Percentiles rank a stretch among this genome's conserved stretches.
phyloP scores from a whole-genome alignment of 495 filamentous ascomycete species.

The Jackrogersella minutella region DNA sequence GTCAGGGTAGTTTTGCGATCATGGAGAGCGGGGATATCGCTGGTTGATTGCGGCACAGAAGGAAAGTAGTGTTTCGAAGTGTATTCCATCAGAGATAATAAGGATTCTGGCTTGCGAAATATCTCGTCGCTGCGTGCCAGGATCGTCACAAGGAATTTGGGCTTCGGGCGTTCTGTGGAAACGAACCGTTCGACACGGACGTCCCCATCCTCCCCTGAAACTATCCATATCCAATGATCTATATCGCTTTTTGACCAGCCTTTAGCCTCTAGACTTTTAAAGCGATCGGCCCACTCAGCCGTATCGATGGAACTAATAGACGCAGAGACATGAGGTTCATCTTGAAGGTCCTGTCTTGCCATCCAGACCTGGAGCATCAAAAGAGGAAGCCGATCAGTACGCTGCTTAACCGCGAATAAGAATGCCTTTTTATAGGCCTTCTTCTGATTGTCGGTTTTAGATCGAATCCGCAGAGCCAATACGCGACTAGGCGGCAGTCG shows the following conservation, averaged over 20 bases:
- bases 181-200: slow-evolving; percentile 46
- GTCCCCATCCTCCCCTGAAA: slow-evolving; percentile 48
- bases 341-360: slow-evolving; percentile 34
- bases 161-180: slow-evolving; percentile 45
- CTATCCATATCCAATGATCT: slow-evolving; percentile 54
- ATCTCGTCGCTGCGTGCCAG: slow-evolving; percentile 46
- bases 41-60: not conserved
- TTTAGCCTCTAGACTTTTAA: slow-evolving; percentile 34
- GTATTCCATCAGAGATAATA: slow-evolving; percentile 46
- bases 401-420: slow-evolving; percentile 13
- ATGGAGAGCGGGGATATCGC: not conserved
- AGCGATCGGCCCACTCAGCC: slow-evolving; percentile 43
- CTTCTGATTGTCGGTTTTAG: slow-evolving; percentile 26
- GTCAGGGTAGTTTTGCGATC: slow-evolving; percentile 33
- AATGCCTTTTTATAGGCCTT: slow-evolving; percentile 22
- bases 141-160: slow-evolving; percentile 49
- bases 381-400: slow-evolving; percentile 43
- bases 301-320: slow-evolving; percentile 34
- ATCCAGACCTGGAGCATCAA: slow-evolving; percentile 47
- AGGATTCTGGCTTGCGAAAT: slow-evolving; percentile 38
- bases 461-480: slow-evolving; percentile 31
- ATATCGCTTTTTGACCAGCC: slow-evolving; percentile 43
- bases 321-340: slow-evolving; percentile 14
- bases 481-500: slow-evolving; percentile 32
- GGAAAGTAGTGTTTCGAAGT: slow-evolving; percentile 43